A percentile compares a stretch with the other conserved stretches of the same genome.
Conservation (phyloP, 1,284 basidiomycete genomes). For the Puccinia hordei region DNA sequence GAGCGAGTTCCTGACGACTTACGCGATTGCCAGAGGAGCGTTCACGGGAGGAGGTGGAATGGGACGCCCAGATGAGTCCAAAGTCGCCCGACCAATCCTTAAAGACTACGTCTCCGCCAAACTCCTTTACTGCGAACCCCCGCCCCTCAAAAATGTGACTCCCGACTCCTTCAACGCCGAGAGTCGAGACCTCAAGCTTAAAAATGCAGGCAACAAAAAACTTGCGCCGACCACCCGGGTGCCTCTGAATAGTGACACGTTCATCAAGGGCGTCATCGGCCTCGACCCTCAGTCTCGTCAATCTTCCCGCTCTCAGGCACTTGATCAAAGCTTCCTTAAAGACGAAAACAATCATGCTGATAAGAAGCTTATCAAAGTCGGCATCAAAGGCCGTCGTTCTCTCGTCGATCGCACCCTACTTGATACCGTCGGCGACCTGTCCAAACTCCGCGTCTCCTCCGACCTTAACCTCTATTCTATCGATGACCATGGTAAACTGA, state of each 20-base stretch:
- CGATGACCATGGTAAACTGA: constrained; percentile 67
- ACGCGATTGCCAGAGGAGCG: constrained; percentile 92
- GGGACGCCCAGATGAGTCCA: constrained; percentile 95
- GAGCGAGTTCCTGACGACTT: constrained; percentile 80
- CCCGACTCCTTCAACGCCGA: constrained; percentile 76
- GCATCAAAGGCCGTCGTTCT: constrained; percentile 52
- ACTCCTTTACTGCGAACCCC: constrained; percentile 80
- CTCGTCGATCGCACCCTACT: background rate
- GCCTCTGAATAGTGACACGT: constrained; percentile 77
- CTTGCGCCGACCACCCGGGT: constrained; percentile 81
- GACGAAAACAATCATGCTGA: constrained; percentile 56
- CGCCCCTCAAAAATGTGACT: constrained; percentile 70
- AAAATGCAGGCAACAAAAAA: constrained; percentile 68
- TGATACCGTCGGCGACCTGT: background rate
- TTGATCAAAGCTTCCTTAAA: constrained; percentile 82
- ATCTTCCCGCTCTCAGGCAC: constrained; percentile 59
- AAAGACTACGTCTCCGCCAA: constrained; percentile 98
- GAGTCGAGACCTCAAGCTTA: constrained; percentile 69
- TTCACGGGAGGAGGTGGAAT: constrained; percentile 76
- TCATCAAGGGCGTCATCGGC: constrained; percentile 62
- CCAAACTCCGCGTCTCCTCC: background rate
- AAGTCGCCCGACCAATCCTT: constrained; percentile 85
- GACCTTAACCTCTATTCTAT: constrained; percentile 58
- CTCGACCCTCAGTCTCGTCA: constrained; percentile 55
- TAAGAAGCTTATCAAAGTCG: constrained; percentile 32